Conservation (phyloP, 2,329 filamentous ascomycete species). For the Podosphaera aphanis region DNA sequence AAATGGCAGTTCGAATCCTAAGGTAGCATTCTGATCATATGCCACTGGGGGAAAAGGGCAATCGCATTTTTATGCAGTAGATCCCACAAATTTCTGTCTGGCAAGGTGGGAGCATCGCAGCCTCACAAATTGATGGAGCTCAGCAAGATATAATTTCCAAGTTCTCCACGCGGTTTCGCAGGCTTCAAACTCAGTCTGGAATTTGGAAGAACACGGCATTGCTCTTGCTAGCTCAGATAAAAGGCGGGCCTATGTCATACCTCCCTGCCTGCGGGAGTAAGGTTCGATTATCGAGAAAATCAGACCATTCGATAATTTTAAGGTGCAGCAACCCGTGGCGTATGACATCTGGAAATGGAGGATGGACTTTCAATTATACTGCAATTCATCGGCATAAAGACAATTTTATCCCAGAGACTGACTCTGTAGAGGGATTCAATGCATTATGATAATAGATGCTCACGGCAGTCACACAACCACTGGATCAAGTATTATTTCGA, state of each 20-base stretch:
- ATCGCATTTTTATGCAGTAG: neutral
- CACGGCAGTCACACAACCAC: too few relatives aligned
- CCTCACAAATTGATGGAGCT: neutral
- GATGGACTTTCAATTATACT: too few relatives aligned
- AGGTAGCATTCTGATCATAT: neutral
- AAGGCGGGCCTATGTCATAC: neutral
- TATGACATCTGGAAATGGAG: too few relatives aligned
- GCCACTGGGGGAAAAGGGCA: neutral
- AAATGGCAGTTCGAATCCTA: neutral
- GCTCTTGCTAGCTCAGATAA: neutral
- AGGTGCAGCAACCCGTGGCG: too few relatives aligned
- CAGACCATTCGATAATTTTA: neutral
- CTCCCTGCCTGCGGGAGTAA: neutral
- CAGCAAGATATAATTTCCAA: neutral
- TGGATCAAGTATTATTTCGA: too few relatives aligned
- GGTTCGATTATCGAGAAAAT: neutral
- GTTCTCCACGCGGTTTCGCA: neutral
- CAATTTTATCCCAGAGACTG: too few relatives aligned
- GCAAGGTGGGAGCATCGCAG: neutral
- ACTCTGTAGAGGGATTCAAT: too few relatives aligned
- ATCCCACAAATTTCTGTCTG: neutral
- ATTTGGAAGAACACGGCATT: conserved; percentile 1
- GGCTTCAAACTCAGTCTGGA: neutral
- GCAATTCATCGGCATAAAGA: too few relatives aligned
- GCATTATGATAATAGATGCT: too few relatives aligned